Base-by-base conservation (phyloP, 352 stramenopile species). In the Globisporangium barbulae region DNA sequence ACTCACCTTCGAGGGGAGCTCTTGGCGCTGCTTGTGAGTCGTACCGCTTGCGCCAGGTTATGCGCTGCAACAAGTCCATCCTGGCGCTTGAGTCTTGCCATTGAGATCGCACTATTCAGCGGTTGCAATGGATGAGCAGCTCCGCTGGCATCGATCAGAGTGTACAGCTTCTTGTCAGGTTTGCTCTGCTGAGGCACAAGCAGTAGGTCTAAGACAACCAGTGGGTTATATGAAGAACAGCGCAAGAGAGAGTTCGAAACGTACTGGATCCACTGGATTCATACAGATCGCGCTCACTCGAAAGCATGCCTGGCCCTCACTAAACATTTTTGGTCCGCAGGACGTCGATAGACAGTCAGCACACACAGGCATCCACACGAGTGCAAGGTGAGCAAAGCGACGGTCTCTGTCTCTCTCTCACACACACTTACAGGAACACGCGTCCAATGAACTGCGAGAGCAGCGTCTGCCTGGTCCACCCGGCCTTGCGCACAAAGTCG, bases 381-480 rank as follows among this genome's bases (percentile, higher is more conserved):
- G 10, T 8, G 33, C 12, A 33, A 58, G 33, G 33, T 30, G 37
- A 37, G 8, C 33, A 39, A 39, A 12, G 33, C 33, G 33, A 39
- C 33, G 35, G 35, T 13, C 49, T 19, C 19, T 15, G 17, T 19
- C 15, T 17, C 25, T 22, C 5, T 15, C 13, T n/a, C 6, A 13
- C 5, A 17, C 31, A 39, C 28, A 71, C 68, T 5, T 77, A 90
- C 84, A 76, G 41, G 53, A 91, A 93, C 21, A 75, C 72, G 35
- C 84, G 81, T 3, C 82, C 84, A 35, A 93, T 73, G 68, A 88
- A 93, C 49, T 91, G 81, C 35, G 84, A 84, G 5, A 93, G 69
- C 42, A 91, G 66, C n/a, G 67, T 56, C 30, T 93, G 81, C 64
- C 89, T 93, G 35, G 71, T 66, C 81, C 84, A 93, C 28, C 75